A percentile compares a stretch with the other conserved stretches of the same genome.
phyloP scores from a whole-genome alignment of 2,329 filamentous ascomycete species.

The Cryphonectria nitschkei region DNA sequence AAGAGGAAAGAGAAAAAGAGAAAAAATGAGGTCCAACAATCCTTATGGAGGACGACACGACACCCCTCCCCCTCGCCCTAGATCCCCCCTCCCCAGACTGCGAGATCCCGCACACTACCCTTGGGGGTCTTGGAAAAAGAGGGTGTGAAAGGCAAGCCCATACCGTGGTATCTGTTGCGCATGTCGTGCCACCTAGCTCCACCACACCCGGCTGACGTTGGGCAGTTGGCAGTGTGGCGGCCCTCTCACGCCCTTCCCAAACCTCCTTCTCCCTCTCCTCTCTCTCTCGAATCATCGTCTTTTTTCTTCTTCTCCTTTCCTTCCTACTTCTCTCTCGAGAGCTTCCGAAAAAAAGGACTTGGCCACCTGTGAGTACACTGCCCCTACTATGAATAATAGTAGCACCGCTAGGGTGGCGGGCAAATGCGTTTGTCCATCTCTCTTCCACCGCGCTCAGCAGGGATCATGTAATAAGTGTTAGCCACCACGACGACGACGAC shows the following conservation, averaged over 20 bases:
- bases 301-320: neutral
- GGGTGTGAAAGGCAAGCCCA: constrained; percentile 7
- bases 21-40: neutral
- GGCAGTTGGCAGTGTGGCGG: constrained; percentile 8
- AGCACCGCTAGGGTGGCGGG: constrained; percentile 4
- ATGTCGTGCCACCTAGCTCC: constrained; percentile 15
- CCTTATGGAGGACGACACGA: neutral
- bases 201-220: constrained; percentile 10
- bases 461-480: neutral
- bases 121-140: neutral
- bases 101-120: constrained; percentile 7
- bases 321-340: neutral
- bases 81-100: neutral
- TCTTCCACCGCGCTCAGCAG: constrained; percentile 6
- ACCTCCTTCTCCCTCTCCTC: neutral
- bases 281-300: neutral
- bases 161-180: neutral
- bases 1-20: neutral
- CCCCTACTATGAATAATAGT: neutral
- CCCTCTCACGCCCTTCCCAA: neutral
- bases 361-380: neutral
- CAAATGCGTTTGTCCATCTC: constrained; percentile 27
- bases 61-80: neutral
- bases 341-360: neutral
- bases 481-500: neutral